Evolutionary conservation across 2,329 filamentous ascomycete genomes (phyloP).

Genomic region (Zasmidium cellare): DNA sequence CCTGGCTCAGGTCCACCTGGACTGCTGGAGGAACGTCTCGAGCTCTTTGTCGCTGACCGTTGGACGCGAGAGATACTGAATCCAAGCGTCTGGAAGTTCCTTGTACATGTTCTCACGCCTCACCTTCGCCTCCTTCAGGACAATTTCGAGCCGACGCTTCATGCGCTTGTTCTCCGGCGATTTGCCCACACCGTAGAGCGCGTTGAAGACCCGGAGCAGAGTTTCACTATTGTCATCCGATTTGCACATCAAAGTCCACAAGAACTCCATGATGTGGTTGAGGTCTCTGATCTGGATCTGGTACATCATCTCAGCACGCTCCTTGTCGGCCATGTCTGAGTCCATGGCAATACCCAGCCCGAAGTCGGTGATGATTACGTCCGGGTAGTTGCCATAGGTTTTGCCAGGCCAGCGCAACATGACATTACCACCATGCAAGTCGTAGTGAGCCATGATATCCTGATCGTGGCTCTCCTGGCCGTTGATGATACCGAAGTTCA

Average conservation of each 20-base stretch:
- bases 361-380: slow-evolving; percentile 1
- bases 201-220: too few relatives aligned
- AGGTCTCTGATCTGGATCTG: too few relatives aligned
- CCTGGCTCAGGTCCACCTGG: too few relatives aligned
- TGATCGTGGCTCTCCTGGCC: neutral
- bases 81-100: neutral
- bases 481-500: neutral
- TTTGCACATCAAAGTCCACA: too few relatives aligned
- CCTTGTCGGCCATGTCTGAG: neutral
- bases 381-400: neutral
- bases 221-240: too few relatives aligned
- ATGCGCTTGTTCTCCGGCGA: neutral
- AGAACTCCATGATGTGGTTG: too few relatives aligned
- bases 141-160: neutral
- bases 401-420: neutral
- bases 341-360: neutral
- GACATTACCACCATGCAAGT: neutral
- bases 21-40: neutral
- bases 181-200: neutral
- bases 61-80: neutral
- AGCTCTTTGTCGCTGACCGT: neutral
- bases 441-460: neutral
- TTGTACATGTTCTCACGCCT: neutral
- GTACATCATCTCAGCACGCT: too few relatives aligned
- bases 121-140: neutral